These are phyloP conservation scores for Syncephalastrum racemosum DNA, from an alignment of 371 early-diverging fungal genomes.

Conservation along the genomic window DNA sequence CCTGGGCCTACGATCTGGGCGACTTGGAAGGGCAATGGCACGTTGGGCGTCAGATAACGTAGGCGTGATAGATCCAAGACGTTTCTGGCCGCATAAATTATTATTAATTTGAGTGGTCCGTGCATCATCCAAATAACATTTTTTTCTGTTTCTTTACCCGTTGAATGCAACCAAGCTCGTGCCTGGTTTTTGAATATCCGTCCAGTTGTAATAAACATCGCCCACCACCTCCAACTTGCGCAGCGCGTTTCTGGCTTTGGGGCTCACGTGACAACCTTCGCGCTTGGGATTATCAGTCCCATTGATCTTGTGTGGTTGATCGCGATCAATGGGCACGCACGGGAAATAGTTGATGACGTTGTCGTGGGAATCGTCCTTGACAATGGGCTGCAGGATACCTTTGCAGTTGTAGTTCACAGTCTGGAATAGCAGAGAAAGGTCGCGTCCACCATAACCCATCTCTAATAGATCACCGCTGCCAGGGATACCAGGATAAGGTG, in stretches of 20 bases:
- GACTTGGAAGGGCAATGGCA: conserved; percentile 40
- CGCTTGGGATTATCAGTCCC: conserved; percentile 55
- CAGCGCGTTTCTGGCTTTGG: conserved; percentile 45
- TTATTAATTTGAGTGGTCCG: not conserved
- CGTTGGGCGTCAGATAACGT: conserved; percentile 44
- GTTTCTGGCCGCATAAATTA: conserved; percentile 21
- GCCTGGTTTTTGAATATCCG: conserved; percentile 57
- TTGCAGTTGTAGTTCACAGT: conserved; percentile 71
- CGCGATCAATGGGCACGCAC: conserved; percentile 57
- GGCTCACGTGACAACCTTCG: conserved; percentile 68
- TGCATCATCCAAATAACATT: not conserved
- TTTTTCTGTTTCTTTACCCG: conserved; percentile 46
- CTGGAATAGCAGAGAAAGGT: conserved; percentile 80
- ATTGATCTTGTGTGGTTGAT: conserved; percentile 34
- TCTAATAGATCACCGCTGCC: conserved; percentile 58
- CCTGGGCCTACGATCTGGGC: conserved; percentile 50
- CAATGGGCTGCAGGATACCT: conserved; percentile 53
- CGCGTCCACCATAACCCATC: conserved; percentile 69
- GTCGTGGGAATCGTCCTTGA: conserved; percentile 43
- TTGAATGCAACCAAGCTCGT: conserved; percentile 73
- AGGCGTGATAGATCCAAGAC: conserved; percentile 53
- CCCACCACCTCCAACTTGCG: conserved; percentile 51
- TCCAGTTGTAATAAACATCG: conserved; percentile 76
- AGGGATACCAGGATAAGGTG: conserved; percentile 35
- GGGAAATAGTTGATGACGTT: conserved; percentile 74